Percentiles rank a stretch among this genome's conserved stretches.
Evolutionary conservation across 2,329 filamentous ascomycete genomes (phyloP).

Genomic region (Ophiostoma montium): DNA sequence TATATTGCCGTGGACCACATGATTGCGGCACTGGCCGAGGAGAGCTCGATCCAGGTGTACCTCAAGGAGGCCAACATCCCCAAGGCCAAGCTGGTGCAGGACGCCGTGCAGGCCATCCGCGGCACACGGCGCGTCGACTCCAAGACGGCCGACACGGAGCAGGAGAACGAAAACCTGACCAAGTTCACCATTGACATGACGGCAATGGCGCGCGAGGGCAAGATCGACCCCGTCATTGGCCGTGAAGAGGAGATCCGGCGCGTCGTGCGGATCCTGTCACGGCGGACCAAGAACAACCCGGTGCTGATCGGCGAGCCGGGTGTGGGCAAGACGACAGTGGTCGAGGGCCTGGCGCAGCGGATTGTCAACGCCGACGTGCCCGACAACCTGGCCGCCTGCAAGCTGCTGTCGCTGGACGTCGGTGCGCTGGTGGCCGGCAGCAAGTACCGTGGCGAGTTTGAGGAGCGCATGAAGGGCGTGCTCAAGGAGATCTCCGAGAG

Average conservation of each 20-base stretch:
- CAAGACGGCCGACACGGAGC: conserved; percentile 85
- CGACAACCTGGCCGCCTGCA: conserved; percentile 87
- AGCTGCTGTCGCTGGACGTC: conserved; percentile 86
- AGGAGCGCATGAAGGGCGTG: conserved; percentile 98
- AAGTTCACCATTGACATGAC: conserved; percentile 99
- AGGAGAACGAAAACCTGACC: conserved; percentile 87
- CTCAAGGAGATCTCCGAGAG: conserved; percentile 91
- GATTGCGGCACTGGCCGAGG: conserved; percentile 73
- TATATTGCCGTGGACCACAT: conserved; percentile 93
- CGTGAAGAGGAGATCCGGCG: conserved; percentile 90
- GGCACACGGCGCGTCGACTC: conserved; percentile 90
- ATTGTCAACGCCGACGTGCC: conserved; percentile 96
- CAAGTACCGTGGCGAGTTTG: conserved; percentile 97
- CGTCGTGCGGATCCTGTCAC: conserved; percentile 79
- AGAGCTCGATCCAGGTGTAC: conserved; percentile 55
- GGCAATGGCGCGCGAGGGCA: conserved; percentile 85
- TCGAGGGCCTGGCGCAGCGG: conserved; percentile 86
- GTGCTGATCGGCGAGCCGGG: conserved; percentile 95
- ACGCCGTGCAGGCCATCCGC: conserved; percentile 80
- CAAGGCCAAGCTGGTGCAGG: conserved; percentile 78
- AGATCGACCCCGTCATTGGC: conserved; percentile 94
- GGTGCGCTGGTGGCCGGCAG: conserved; percentile 90
- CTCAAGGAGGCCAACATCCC: conserved; percentile 82
- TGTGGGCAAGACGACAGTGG: conserved; percentile 96
- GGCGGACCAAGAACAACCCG: conserved; percentile 96